These are phyloP conservation scores for Glutinoglossum americanum DNA, from an alignment of 495 filamentous ascomycete species.

Conservation along the genomic window DNA sequence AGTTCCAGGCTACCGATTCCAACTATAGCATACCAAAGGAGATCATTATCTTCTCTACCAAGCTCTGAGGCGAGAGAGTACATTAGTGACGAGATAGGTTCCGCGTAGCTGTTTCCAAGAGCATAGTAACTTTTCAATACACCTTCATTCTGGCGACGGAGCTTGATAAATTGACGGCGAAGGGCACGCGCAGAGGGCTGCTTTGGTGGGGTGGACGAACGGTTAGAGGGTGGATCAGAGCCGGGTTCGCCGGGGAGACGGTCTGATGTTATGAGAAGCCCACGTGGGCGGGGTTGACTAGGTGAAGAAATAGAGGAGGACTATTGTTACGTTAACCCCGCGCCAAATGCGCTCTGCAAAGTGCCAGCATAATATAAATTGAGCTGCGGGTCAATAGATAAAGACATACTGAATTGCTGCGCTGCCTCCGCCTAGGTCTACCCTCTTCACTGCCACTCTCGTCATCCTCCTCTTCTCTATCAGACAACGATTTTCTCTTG, in stretches of 20 bases:
- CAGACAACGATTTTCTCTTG: constrained; percentile 76
- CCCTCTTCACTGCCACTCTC: constrained; percentile 45
- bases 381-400: too few relatives aligned
- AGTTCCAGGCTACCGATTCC: constrained; percentile 81
- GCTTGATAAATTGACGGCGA: constrained; percentile 45
- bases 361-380: too few relatives aligned
- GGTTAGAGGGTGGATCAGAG: constrained; percentile 24
- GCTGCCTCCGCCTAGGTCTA: constrained; percentile 44
- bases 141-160: constrained; percentile 54
- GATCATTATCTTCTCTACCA: constrained; percentile 87
- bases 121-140: constrained; percentile 62
- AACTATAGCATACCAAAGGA: constrained; percentile 86
- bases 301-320: constrained; percentile 33
- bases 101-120: constrained; percentile 73
- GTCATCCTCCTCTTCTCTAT: constrained; percentile 42
- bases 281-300: constrained; percentile 17
- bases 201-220: constrained; percentile 23
- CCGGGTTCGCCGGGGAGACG: constrained; percentile 23
- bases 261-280: constrained; percentile 10
- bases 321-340: constrained; percentile 22
- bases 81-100: constrained; percentile 80
- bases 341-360: not conserved
- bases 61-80: constrained; percentile 90
- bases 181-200: constrained; percentile 44
- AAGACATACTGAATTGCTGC: constrained; percentile 66